phyloP scores from a whole-genome alignment of 176 grass and related monocot species.

The Chloris gayana region DNA sequence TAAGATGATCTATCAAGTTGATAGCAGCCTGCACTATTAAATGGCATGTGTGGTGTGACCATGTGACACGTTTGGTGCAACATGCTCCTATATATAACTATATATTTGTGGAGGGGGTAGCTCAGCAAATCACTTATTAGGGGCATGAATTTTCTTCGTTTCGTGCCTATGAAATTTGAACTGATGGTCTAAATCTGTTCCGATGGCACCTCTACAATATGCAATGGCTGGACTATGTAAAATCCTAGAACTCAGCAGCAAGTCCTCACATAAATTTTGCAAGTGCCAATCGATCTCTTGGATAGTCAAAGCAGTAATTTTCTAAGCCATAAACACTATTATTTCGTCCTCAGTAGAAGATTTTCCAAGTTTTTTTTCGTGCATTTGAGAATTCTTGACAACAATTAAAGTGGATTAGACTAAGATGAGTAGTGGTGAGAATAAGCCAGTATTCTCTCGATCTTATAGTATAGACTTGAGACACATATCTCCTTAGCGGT shows the following conservation, averaged over 20 bases:
- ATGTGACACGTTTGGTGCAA: neutral
- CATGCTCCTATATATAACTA: neutral
- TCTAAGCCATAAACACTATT: neutral
- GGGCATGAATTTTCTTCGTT: too few relatives aligned
- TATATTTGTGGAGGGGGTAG: too few relatives aligned
- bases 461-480: neutral
- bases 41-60: neutral
- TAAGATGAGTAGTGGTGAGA: neutral
- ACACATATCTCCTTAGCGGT: neutral
- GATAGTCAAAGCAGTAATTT: neutral
- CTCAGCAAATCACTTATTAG: too few relatives aligned
- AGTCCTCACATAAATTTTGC: neutral
- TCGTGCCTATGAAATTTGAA: too few relatives aligned
- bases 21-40: neutral
- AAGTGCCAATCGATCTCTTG: slow-evolving; percentile 15
- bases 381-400: slow-evolving; percentile 18
- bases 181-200: too few relatives aligned
- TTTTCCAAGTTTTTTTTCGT: slow-evolving; percentile 18
- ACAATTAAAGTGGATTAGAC: slow-evolving; percentile 1
- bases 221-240: neutral
- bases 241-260: too few relatives aligned
- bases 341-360: neutral
- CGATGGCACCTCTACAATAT: too few relatives aligned
- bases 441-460: neutral
- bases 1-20: slow-evolving; percentile 5